phyloP scores from a whole-genome alignment of 768 basidiomycete genomes.

The Amanita pallidorosea region DNA sequence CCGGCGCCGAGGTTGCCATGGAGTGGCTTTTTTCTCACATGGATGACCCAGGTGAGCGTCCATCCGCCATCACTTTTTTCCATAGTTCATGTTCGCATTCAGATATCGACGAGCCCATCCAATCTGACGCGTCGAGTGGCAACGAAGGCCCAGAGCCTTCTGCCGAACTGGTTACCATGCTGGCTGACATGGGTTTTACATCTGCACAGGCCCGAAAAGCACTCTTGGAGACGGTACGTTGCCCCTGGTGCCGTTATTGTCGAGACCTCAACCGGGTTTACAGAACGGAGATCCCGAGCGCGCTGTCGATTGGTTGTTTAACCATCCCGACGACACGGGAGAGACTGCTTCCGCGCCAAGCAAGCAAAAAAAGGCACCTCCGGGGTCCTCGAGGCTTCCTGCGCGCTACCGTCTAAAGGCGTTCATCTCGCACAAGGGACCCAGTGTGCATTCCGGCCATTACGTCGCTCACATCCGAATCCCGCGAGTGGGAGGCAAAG shows the following conservation, averaged over 20 bases:
- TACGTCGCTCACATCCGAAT: slow-evolving; percentile 71
- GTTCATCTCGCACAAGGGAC: slow-evolving; percentile 96
- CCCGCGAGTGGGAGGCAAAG: neutral
- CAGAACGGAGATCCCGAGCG: slow-evolving; percentile 56
- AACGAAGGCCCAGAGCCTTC: slow-evolving; percentile 40
- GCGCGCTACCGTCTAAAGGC: slow-evolving; percentile 77
- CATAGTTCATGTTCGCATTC: too few relatives aligned
- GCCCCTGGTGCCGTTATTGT: neutral
- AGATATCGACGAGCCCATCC: slow-evolving; percentile 86
- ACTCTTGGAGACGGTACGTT: slow-evolving; percentile 69
- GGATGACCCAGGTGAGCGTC: slow-evolving; percentile 74
- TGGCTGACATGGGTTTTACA: slow-evolving; percentile 92
- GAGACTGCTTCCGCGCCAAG: slow-evolving; percentile 21
- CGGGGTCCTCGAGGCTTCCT: slow-evolving; percentile 53
- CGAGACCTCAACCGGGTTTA: neutral
- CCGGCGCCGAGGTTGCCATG: slow-evolving; percentile 76
- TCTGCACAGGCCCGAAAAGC: slow-evolving; percentile 77
- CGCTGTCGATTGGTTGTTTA: slow-evolving; percentile 95
- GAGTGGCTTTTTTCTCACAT: slow-evolving; percentile 93
- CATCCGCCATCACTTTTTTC: too few relatives aligned
- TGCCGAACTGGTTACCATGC: slow-evolving; percentile 57
- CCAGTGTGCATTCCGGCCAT: slow-evolving; percentile 90
- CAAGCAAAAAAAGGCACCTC: neutral
- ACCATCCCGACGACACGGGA: slow-evolving; percentile 79
- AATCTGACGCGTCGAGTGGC: slow-evolving; percentile 17